Conservation (phyloP, 116 monocot species). For the Phalaenopsis hybrid region DNA sequence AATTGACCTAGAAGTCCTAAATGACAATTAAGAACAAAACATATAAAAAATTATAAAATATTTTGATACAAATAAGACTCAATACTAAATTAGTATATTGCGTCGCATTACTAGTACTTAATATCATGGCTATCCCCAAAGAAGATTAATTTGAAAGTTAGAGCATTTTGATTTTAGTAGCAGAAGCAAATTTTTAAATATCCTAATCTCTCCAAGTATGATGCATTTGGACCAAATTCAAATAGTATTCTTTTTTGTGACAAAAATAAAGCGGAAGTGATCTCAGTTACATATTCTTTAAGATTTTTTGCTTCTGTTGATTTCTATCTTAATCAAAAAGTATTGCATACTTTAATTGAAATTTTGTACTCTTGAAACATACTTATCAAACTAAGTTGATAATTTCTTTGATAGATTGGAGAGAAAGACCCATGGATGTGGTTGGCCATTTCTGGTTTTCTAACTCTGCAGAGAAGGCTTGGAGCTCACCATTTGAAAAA, state of each 20-base stretch:
- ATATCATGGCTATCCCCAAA: neutral
- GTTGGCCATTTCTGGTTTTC: slow-evolving; percentile 12
- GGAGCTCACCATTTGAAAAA: slow-evolving; percentile 33
- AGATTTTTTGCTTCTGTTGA: neutral
- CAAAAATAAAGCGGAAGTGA: neutral
- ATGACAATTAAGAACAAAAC: too few species aligned
- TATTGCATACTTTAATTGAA: neutral
- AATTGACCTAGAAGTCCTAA: too few species aligned
- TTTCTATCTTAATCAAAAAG: neutral
- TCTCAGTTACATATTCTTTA: neutral
- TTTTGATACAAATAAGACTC: too few species aligned
- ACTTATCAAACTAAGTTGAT: neutral
- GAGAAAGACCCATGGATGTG: neutral
- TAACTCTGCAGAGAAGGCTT: slow-evolving; percentile 20
- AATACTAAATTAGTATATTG: too few species aligned
- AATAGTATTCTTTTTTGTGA: too few species aligned
- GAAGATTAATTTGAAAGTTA: neutral
- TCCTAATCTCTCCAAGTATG: too few species aligned
- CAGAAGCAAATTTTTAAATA: neutral
- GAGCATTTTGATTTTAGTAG: neutral
- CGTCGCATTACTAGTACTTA: too few species aligned
- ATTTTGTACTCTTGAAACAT: neutral
- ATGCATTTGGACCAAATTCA: too few species aligned
- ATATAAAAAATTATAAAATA: too few species aligned
- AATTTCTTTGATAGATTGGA: slow-evolving; percentile 1